Percentiles rank a stretch among this genome's conserved stretches.
Evolutionary conservation across 2,329 filamentous ascomycete genomes (phyloP).

Genomic region (Myrmaecium sp.): DNA sequence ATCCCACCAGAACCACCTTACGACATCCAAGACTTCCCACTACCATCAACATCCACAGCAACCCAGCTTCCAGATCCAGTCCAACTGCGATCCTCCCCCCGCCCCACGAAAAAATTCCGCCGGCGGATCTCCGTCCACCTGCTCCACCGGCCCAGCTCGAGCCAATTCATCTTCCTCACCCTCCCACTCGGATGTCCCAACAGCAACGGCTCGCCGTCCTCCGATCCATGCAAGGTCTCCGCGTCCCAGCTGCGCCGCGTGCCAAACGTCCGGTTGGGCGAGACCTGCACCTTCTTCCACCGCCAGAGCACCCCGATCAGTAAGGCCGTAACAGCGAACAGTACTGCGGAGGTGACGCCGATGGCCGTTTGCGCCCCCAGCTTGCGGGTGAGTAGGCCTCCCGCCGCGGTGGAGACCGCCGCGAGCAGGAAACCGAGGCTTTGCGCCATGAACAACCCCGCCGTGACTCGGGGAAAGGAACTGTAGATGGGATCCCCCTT

Average conservation of each 20-base stretch:
- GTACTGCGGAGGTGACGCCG: slow-evolving; percentile 48
- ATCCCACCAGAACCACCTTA: too few species aligned
- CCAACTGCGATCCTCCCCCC: too few species aligned
- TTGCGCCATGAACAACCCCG: slow-evolving; percentile 56
- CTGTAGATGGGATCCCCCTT: slow-evolving; percentile 52
- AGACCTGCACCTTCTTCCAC: slow-evolving; percentile 50
- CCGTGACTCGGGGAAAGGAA: slow-evolving; percentile 55
- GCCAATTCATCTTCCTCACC: slow-evolving; percentile 50
- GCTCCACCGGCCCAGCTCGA: slow-evolving; percentile 51
- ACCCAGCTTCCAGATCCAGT: too few species aligned
- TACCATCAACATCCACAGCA: too few species aligned
- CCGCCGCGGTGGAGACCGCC: slow-evolving; percentile 49
- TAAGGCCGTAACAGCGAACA: slow-evolving; percentile 46
- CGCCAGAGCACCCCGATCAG: slow-evolving; percentile 46
- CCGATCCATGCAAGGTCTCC: slow-evolving; percentile 27
- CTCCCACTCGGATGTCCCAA: slow-evolving; percentile 56
- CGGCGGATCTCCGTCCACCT: slow-evolving; percentile 55
- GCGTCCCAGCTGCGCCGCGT: slow-evolving; percentile 15
- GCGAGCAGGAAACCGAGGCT: slow-evolving; percentile 52
- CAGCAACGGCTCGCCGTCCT: slow-evolving; percentile 51
- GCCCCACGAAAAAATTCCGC: too few species aligned
- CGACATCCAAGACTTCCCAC: too few species aligned
- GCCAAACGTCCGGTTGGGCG: slow-evolving; percentile 40
- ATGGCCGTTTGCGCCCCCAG: slow-evolving; percentile 52
- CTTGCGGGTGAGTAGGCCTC: slow-evolving; percentile 47